Evolutionary conservation across 495 filamentous ascomycete species (phyloP).

Genomic region (Hyaloscypha bicolor): DNA sequence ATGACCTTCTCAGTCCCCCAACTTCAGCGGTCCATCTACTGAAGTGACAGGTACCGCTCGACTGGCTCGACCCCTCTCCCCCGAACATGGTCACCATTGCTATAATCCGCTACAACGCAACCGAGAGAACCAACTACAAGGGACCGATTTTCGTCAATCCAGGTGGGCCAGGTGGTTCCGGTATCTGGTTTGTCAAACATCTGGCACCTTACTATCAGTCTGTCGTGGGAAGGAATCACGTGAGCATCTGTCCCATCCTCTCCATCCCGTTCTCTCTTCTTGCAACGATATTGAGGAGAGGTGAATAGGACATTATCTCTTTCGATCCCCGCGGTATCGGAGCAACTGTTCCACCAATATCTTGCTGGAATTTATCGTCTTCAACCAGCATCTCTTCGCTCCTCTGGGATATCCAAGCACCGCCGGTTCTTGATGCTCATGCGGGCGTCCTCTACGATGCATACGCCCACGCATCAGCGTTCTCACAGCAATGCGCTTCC

Average conservation of each 20-base stretch:
- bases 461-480: constrained; percentile 41
- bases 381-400: constrained; percentile 34
- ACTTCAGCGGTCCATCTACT: not conserved
- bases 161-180: constrained; percentile 52
- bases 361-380: constrained; percentile 42
- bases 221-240: constrained; percentile 46
- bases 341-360: constrained; percentile 42
- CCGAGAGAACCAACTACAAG: constrained; percentile 38
- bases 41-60: constrained; percentile 41
- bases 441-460: constrained; percentile 43
- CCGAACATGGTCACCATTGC: constrained; percentile 43
- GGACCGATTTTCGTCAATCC: constrained; percentile 57
- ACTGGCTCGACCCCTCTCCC: constrained; percentile 47
- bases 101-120: constrained; percentile 47
- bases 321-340: constrained; percentile 55
- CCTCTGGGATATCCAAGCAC: constrained; percentile 42
- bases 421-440: constrained; percentile 43
- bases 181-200: constrained; percentile 41
- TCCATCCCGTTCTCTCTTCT: not conserved
- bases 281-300: not conserved
- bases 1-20: constrained; percentile 7
- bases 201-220: constrained; percentile 44
- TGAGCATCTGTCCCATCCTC: not conserved
- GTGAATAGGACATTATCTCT: constrained; percentile 47
- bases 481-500: constrained; percentile 39